Conservation (phyloP, 257 asterid species). For the Rauvolfia tetraphylla region DNA sequence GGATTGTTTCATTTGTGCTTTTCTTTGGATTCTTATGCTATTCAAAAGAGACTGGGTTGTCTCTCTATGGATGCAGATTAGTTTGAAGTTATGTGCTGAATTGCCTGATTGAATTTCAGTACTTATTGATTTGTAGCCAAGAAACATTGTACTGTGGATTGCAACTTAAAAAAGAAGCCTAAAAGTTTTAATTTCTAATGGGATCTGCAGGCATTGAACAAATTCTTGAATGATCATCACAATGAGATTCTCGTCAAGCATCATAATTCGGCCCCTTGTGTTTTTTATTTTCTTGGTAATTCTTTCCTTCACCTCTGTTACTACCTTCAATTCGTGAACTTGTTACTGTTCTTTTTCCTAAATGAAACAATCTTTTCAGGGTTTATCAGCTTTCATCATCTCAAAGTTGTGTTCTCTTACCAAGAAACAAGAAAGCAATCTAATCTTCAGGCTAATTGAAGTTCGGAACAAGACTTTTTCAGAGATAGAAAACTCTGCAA, state of each 20-base stretch:
- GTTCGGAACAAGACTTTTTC: slow-evolving; percentile 9
- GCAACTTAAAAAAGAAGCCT: background rate
- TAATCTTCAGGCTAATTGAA: background rate
- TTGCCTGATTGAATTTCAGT: background rate
- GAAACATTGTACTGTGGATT: no score
- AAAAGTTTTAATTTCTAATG: background rate
- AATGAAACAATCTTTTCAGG: slow-evolving; percentile 5
- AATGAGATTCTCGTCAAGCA: slow-evolving; percentile 13
- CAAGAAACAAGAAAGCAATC: slow-evolving; percentile 6
- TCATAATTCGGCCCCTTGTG: slow-evolving; percentile 6
- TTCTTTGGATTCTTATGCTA: background rate
- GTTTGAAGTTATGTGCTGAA: background rate
- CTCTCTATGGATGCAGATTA: background rate
- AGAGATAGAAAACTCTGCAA: slow-evolving; percentile 16
- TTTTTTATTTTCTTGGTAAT: slow-evolving; percentile 24
- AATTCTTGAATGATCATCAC: background rate
- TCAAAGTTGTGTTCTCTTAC: background rate
- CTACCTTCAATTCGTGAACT: background rate
- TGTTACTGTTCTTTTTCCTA: background rate
- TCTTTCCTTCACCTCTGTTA: background rate
- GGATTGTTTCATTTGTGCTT: background rate
- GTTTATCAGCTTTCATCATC: slow-evolving; percentile 15
- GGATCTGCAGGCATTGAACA: background rate
- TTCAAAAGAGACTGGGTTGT: background rate
- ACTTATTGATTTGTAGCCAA: no score